A percentile compares a stretch with the other conserved stretches of the same genome.
Conservation (phyloP, 805 yeast species). For the Candida ascalaphidarum region DNA sequence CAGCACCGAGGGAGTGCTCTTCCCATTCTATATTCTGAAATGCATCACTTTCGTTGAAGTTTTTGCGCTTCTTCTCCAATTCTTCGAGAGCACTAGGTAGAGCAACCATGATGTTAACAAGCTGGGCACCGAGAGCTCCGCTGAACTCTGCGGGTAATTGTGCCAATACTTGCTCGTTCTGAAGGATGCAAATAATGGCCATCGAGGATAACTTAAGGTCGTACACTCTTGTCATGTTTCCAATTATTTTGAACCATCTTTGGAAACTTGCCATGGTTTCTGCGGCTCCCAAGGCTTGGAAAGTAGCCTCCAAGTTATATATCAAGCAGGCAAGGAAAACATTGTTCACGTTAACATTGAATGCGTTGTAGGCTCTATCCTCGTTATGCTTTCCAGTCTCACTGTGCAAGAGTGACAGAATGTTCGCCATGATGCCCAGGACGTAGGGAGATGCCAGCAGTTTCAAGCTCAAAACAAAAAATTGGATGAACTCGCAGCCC, state of each 20-base stretch:
- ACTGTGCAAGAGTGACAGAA: not conserved
- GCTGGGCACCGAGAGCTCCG: conserved; percentile 28
- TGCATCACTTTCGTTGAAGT: conserved; percentile 34
- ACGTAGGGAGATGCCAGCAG: conserved; percentile 37
- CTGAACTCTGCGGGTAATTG: conserved; percentile 5
- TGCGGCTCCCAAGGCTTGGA: no score
- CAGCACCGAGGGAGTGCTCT: no score
- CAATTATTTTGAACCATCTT: conserved; percentile 58
- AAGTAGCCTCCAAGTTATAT: no score
- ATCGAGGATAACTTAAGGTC: conserved; percentile 72
- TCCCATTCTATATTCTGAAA: no score
- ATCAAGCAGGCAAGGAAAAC: conserved; percentile 57
- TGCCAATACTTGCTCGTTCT: conserved; percentile 10
- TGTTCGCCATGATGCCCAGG: conserved; percentile 14
- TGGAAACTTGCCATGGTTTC: no score
- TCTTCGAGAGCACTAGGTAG: conserved; percentile 67
- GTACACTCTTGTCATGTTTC: conserved; percentile 57
- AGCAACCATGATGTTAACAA: conserved; percentile 45
- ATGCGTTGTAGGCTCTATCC: conserved; percentile 22
- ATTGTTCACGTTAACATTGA: conserved; percentile 46
- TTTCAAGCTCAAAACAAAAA: conserved; percentile 52
- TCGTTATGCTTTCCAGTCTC: conserved; percentile 14
- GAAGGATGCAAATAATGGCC: conserved; percentile 48
- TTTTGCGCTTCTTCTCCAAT: conserved; percentile 55
- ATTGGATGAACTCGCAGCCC: conserved; percentile 59